Base-by-base conservation (phyloP, 2,329 filamentous ascomycete genomes). In the Xylariaceae sp. region DNA sequence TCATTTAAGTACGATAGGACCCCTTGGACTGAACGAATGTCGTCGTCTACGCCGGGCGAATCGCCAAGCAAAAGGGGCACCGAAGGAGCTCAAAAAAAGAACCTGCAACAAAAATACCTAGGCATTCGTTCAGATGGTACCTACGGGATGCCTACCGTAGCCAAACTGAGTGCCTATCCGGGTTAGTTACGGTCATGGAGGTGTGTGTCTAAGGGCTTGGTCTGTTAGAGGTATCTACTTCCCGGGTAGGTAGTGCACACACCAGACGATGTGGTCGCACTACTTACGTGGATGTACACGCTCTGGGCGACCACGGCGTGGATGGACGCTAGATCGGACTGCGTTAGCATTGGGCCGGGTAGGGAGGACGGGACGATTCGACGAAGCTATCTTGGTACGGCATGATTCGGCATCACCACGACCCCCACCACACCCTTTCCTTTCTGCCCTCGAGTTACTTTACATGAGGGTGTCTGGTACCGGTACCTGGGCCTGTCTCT, bases 301-400 rank as follows among this genome's bases (percentile, higher is more conserved):
- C 37, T 41, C 37, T 13, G 11, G 11, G 11, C 11, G 3, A 41
- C 11, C 37, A 45, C 13, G 5, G 10, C 10, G 11, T 45, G 3
- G 37, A 41, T 13, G 11, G 37, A 13, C 37, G 8, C 37, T 41
- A 41, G 37, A n/a, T n/a, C n/a, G 2, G 5, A 45, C 13, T 13
- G 13, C 5, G 41, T n/a, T 58, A 58, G 58, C 44, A 48, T 56
- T 58, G 49, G 30, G 52, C 39, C 59, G 61, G 61, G 54, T 59
- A 63, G 13, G 41, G 41, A 54, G 61, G 59, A 59, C 61, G 61
- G 61, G 61, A 63, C 57, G 56, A 55, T 51, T 55, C 53, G 53
- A 56, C 58, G 58, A 60, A 53, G 60, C 55, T 55, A 35, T 60
- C 55, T 53, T 54, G 47, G 45, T 51, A 51, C 52, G 50, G 49